Evolutionary conservation across 352 stramenopile species (phyloP), one percentile per base, ranked within the genome.

Genomic region (Pythium dissotocum): DNA sequence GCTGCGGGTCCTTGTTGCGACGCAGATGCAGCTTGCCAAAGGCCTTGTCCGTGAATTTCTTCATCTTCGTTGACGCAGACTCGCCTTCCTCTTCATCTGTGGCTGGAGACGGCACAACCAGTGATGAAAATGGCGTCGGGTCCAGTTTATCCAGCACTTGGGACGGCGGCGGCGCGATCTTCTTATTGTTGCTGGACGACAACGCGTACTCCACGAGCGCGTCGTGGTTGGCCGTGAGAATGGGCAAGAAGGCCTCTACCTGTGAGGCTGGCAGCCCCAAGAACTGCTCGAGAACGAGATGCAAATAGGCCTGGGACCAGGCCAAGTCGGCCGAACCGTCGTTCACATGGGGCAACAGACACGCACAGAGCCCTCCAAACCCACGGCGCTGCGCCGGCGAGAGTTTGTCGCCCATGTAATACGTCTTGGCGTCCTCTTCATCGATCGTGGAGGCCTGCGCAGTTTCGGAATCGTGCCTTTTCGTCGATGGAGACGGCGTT

Each of bases 271-370:
- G 69, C 16, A 95, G 71, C n/a, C 51, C 69, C 26, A 92, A 65
- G 14, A 93, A 95, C 18, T 72, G 49, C 54, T 91, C 85, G 0
- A 92, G 63, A 1, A 95, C 40, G 16, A 95, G 58, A 57, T 82
- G 69, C 18, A 93, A 76, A 71, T 85, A 95, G 4, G 59, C 58
- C 66, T 83, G 77, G 40, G 83, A 90, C 87, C 87, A 95, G 54
- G 71, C 44, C 10, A 79, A 71, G 2, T 75, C 75, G 2, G 40
- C 61, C 9, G 87, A 94, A 26, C 83, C 83, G 63, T 95, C 85
- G 24, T 86, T 86, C 13, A 92, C 83, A 0, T 70, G 69, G 1
- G 81, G 79, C 6, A 95, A 70, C 28, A 93, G 68, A 65, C 86
- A 94, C 21, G 84, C 87, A 18, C 77, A 84, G 46, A 93, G 72